A percentile compares a stretch with the other conserved stretches of the same genome.
phyloP scores from a whole-genome alignment of 345 rosid species.

The Gossypium turneri region DNA sequence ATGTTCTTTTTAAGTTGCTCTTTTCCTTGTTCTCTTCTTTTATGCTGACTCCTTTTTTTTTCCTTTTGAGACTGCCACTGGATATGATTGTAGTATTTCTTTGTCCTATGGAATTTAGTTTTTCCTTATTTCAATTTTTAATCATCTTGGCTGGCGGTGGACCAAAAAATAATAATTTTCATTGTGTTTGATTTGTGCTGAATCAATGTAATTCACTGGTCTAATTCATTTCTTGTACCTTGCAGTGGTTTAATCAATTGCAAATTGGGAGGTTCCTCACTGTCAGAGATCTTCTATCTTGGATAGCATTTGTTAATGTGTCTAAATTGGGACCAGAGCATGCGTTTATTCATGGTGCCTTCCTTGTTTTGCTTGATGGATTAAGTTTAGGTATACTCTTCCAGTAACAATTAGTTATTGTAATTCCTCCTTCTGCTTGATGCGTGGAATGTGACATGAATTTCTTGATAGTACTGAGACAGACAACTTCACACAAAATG shows the following conservation, averaged over 20 bases:
- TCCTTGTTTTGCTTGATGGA: slow-evolving; percentile 93
- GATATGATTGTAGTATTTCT: not conserved
- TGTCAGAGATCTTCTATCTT: slow-evolving; percentile 89
- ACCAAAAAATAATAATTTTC: too few species aligned
- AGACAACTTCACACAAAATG: not conserved
- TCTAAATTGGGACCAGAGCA: slow-evolving; percentile 52
- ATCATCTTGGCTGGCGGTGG: not conserved
- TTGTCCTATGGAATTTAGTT: not conserved
- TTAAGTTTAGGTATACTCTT: slow-evolving; percentile 62
- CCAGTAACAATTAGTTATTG: not conserved
- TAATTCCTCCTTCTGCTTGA: not conserved
- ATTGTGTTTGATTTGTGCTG: not conserved
- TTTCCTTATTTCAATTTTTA: not conserved
- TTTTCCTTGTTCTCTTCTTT: not conserved
- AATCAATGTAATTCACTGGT: slow-evolving; percentile 13
- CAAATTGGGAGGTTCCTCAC: slow-evolving; percentile 75
- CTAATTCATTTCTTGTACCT: slow-evolving; percentile 20
- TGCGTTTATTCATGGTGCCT: slow-evolving; percentile 81
- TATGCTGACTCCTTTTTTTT: not conserved
- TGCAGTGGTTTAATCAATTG: slow-evolving; percentile 82
- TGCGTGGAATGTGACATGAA: not conserved
- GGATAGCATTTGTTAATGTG: slow-evolving; percentile 66
- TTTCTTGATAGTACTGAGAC: not conserved
- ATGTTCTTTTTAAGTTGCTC: not conserved
- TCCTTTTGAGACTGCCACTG: not conserved